Conservation (phyloP, 176 grass and related monocot species). For the Bothriochloa decipiens region DNA sequence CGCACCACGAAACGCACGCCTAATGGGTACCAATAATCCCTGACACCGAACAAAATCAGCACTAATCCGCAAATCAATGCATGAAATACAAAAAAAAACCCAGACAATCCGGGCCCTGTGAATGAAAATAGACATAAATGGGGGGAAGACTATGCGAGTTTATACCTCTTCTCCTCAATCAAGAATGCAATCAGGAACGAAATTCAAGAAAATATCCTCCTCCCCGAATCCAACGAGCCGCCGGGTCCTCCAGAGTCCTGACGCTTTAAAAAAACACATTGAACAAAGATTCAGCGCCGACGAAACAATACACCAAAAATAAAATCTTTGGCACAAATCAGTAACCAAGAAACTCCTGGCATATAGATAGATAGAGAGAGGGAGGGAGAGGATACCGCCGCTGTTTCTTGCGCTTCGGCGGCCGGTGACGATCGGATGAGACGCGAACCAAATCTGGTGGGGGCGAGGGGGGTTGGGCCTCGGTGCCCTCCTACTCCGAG, state of each 20-base stretch:
- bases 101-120: background rate
- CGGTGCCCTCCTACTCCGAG: conserved; percentile 28
- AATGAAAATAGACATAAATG: background rate
- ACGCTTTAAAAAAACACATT: background rate
- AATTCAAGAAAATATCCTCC: conserved; percentile 24
- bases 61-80: conserved; percentile 20
- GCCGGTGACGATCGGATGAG: conserved; percentile 32
- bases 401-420: background rate
- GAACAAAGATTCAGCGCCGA: background rate
- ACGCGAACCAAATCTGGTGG: conserved; percentile 28
- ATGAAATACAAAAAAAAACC: background rate
- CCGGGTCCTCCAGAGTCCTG: background rate
- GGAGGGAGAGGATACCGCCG: background rate
- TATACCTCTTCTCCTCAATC: conserved; percentile 24
- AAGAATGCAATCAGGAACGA: conserved; percentile 2
- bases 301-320: background rate
- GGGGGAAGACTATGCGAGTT: background rate
- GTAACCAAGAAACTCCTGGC: background rate
- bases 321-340: background rate
- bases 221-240: background rate
- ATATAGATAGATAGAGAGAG: too few relatives aligned
- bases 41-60: conserved; percentile 44
- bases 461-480: conserved; percentile 22
- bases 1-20: background rate
- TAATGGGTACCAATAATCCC: conserved; percentile 31